Base-by-base conservation (phyloP, 106 monocot species). In the Dendrobium officinale region DNA sequence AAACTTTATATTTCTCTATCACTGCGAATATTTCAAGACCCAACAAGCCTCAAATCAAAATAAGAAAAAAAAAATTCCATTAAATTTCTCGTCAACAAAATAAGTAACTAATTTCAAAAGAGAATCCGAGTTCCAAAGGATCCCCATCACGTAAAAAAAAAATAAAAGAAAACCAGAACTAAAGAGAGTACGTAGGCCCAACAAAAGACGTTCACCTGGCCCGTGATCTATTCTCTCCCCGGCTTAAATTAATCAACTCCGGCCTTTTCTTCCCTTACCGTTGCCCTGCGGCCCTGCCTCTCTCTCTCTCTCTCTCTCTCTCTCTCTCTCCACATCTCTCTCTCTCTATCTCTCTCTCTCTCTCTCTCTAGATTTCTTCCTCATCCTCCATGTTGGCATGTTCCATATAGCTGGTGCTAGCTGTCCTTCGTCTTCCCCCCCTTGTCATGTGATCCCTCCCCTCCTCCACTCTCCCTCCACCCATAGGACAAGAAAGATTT, bases 381-480 rank as follows among this genome's bases (percentile, higher is more conserved):
- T 72, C 49, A 22, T 49, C 76, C 2, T 47, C 74, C 74, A 74
- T 43, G n/a, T 43, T 74, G 37, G 6, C 43, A 74, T 74, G 74
- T 74, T 18, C 72, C 64, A 70, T 20, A 74, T 74, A 74, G 74
- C 74, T 74, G 74, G 74, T 20, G 43, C 74, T 44, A 74, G 74
- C 74, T 74, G 43, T 74, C 43, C 29, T 22, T 74, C 74, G 43
- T 37, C 41, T 73, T 5, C 43, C 43, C 37, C 74, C 72, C 19
- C 20, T 74, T 17, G n/a, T 43, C 74, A 74, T 74, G 74, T 74
- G 74, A 74, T 76, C 49, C 0, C 76, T 24, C 48, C 2, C 43
- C 74, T 76, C 48, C 27, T 44, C 74, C 33, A 73, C 75, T 67
- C 45, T 16, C 45, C 75, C 48, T 22, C 76, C 76, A 48, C 49